Base-by-base conservation (phyloP, 2,329 filamentous ascomycete species). In the Venturia pyrina region DNA sequence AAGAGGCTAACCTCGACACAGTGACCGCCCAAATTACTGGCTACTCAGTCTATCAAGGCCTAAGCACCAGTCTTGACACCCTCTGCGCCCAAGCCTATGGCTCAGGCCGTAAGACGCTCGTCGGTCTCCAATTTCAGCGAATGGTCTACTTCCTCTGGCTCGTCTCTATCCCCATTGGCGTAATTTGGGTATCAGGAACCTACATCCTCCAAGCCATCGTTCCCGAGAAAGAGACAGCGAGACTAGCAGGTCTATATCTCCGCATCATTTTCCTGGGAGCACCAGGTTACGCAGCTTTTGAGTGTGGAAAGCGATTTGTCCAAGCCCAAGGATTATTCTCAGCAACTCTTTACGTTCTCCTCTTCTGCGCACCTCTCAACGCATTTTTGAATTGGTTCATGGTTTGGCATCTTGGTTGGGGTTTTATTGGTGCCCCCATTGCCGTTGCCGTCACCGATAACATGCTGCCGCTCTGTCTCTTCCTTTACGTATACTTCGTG, bases 61-160 rank as follows among this genome's bases (percentile, higher is more conserved):
- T 98, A 17, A 89, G 92, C 0, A 98, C 93, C 5, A 91, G 89
- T 69, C 81, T 98, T 46, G 93, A 98, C 76, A 98, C 93, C 0
- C 85, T 98, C 2, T 97, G 93, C 75, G 86, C 93, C 0, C 93
- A 98, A 76, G 93, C 95, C 0, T 98, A 96, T 73, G 93, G 95
- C 2, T 96, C 90, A 0, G 93, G 93, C 0, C 89, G 89, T 74
- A 96, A 89, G 73, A 89, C 93, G 70, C 84, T 98, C 5, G 93
- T 98, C 67, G 93, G 90, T 1, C 75, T 95, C 65, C 90, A 95
- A 71, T 83, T 91, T 68, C 89, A 95, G 77, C 83, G 90, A 66
- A 93, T 93, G 90, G 80, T 90, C 1, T 89, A 82, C 73, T 93
- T 95, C 73, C 82, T 95, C 2, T 87, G 89, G 79, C 74, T 82